Conservation (phyloP, 768 basidiomycete genomes). For the Tricholoma bakamatsutake region DNA sequence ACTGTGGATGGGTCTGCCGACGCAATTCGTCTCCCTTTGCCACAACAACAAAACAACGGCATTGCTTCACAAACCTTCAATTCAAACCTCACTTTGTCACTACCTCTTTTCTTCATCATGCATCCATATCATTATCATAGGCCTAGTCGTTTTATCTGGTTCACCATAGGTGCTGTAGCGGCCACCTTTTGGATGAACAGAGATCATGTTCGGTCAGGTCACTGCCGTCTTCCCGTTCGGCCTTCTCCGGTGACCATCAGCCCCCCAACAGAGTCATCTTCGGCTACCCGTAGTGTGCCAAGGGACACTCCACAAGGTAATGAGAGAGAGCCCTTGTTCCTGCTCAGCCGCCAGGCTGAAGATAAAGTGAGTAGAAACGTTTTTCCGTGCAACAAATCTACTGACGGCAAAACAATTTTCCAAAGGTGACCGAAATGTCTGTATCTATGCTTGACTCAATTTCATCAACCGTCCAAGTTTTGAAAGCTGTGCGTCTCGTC, state of each 20-base stretch:
- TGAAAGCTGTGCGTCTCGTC: slow-evolving; percentile 48
- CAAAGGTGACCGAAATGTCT: slow-evolving; percentile 57
- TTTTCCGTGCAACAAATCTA: neutral
- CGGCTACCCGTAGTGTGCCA: slow-evolving; percentile 18
- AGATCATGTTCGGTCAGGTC: slow-evolving; percentile 14
- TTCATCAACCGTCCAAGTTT: slow-evolving; percentile 45
- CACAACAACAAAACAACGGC: neutral
- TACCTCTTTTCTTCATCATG: slow-evolving; percentile 2
- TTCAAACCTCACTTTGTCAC: neutral
- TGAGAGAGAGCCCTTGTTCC: slow-evolving; percentile 40
- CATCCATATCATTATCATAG: slow-evolving; percentile 9
- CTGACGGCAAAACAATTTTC: neutral
- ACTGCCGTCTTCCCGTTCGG: slow-evolving; percentile 24
- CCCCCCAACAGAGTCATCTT: slow-evolving; percentile 5
- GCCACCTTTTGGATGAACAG: slow-evolving; percentile 33
- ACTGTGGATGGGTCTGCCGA: slow-evolving; percentile 4
- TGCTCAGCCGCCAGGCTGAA: slow-evolving; percentile 43
- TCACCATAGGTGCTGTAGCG: slow-evolving; percentile 50
- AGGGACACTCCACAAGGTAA: slow-evolving; percentile 13
- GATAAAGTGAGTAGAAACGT: slow-evolving; percentile 35
- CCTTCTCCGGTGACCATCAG: slow-evolving; percentile 9
- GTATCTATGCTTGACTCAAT: slow-evolving; percentile 64
- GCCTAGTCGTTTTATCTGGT: slow-evolving; percentile 66
- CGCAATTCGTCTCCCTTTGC: slow-evolving; percentile 5
- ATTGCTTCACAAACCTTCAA: neutral